A percentile compares a stretch with the other conserved stretches of the same genome.
phyloP scores from a whole-genome alignment of 2,329 filamentous ascomycete species.

The Calcarisporium arbuscula region DNA sequence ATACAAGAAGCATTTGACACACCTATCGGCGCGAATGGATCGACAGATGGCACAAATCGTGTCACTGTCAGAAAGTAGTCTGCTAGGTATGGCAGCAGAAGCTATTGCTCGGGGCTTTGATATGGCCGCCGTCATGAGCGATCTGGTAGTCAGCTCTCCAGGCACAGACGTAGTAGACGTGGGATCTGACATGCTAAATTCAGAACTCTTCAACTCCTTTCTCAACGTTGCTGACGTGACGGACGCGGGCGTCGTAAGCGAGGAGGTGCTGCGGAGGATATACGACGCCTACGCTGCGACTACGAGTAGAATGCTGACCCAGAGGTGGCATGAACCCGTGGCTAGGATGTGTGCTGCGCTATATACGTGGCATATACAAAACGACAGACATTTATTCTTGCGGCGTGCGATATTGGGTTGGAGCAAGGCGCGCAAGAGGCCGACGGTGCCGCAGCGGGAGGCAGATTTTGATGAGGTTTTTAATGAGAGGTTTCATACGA shows the following conservation, averaged over 20 bases:
- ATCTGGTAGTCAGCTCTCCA: conserved; percentile 15
- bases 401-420: conserved; percentile 23
- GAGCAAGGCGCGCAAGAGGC: conserved; percentile 20
- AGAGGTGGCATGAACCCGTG: conserved; percentile 24
- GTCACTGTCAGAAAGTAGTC: conserved; percentile 14
- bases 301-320: conserved; percentile 21
- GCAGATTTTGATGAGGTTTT: conserved; percentile 24
- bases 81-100: conserved; percentile 15
- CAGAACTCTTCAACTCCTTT: conserved; percentile 16
- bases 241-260: conserved; percentile 12
- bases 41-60: conserved; percentile 12
- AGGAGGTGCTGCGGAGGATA: conserved; percentile 11
- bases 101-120: conserved; percentile 13
- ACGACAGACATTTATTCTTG: conserved; percentile 24
- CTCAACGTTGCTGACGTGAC: conserved; percentile 14
- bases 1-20: conserved; percentile 6
- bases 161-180: conserved; percentile 16
- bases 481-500: conserved; percentile 19
- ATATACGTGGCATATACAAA: conserved; percentile 26
- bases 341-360: conserved; percentile 23
- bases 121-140: conserved; percentile 13
- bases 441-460: conserved; percentile 16
- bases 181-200: conserved; percentile 14
- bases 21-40: conserved; percentile 9
- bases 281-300: conserved; percentile 15